Percentiles rank a stretch among this genome's conserved stretches.
These are phyloP conservation scores for Colletotrichum magnum DNA, from an alignment of 2,329 filamentous ascomycete genomes.

Conservation along the genomic window DNA sequence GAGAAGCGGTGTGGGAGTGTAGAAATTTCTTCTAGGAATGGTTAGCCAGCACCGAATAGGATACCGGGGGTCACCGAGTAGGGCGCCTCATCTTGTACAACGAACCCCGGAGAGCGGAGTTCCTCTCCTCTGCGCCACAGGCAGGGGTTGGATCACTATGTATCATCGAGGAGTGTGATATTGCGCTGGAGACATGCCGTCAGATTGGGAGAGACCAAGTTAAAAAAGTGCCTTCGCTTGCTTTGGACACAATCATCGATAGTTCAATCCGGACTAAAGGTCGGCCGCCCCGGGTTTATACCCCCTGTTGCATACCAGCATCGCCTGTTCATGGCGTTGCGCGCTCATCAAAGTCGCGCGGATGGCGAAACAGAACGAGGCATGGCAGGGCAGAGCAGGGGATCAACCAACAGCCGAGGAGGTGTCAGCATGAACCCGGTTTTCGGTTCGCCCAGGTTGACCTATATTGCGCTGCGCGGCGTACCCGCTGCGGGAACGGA, in stretches of 20 bases:
- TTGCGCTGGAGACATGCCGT: constrained; percentile 15
- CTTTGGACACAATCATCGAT: background rate
- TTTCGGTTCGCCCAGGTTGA: constrained; percentile 10
- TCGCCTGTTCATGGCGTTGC: background rate
- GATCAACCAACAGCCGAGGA: constrained; percentile 28
- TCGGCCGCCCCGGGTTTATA: constrained; percentile 30
- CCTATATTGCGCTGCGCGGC: background rate
- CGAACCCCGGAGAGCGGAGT: constrained; percentile 14
- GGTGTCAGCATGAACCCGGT: constrained; percentile 21
- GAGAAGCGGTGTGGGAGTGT: too few species aligned
- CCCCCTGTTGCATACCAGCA: constrained; percentile 27
- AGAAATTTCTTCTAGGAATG: too few species aligned
- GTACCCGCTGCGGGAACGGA: background rate
- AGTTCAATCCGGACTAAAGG: constrained; percentile 11
- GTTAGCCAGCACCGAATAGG: too few species aligned
- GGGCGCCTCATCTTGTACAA: background rate
- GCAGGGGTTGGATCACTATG: background rate
- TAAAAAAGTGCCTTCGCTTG: background rate
- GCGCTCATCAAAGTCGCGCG: constrained; percentile 2
- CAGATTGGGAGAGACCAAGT: constrained; percentile 27
- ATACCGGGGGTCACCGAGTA: too few species aligned
- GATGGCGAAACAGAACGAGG: background rate
- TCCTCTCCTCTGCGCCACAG: constrained; percentile 24
- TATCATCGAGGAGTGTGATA: constrained; percentile 10
- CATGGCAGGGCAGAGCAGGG: background rate